Evolutionary conservation across 2,329 filamentous ascomycete genomes (phyloP), one percentile per base, ranked within the genome.

Genomic region (Aspergillus fijiensis): DNA sequence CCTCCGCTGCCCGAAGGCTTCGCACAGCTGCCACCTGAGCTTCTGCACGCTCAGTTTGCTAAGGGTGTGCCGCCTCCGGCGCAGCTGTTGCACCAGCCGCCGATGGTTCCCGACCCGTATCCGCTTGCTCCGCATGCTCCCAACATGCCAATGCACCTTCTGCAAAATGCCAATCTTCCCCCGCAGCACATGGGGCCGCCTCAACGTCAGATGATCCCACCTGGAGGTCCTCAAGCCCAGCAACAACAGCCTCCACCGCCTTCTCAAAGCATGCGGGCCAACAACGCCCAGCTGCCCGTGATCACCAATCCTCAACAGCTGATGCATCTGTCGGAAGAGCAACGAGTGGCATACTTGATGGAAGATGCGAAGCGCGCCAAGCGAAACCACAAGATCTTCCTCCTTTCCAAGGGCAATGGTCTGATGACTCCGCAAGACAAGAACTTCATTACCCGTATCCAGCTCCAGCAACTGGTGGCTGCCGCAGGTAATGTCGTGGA

Each of bases 341-440:
- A 98, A 65, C 92, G 92, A 72, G 86, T 88, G 2, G 87, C 89
- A 2, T 95, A 93, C 72, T 77, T 98, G 56, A 88, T 92, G 65
- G 93, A 96, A 74, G 95, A 99, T 76, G 93, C 93, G 0, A 95
- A 93, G 77, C 88, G 95, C 54, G 93, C 95, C 5, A 99, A 99
- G 82, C 87, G 95, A 48, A 98, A 99, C 72, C 94, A 98, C 80
- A 99, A 99, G 81, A 98, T 99, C 63, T 94, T 93, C 79, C 82
- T 96, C 48, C 80, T 97, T 56, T 96, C 92, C 25, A 92, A 92
- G 78, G 92, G 96, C 70, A 99, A 99, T 71, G 95, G 95, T 25
- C 80, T 99, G 62, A 99, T 99, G 95, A 99, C 95, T 4, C 95
- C 95, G 0, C 94, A 98, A 73, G 95, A 99, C 78, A 99, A 99